Evolutionary conservation across 768 basidiomycete genomes (phyloP), one percentile per base, ranked within the genome.

Genomic region (Rhodosporidiobolus odoratus): DNA sequence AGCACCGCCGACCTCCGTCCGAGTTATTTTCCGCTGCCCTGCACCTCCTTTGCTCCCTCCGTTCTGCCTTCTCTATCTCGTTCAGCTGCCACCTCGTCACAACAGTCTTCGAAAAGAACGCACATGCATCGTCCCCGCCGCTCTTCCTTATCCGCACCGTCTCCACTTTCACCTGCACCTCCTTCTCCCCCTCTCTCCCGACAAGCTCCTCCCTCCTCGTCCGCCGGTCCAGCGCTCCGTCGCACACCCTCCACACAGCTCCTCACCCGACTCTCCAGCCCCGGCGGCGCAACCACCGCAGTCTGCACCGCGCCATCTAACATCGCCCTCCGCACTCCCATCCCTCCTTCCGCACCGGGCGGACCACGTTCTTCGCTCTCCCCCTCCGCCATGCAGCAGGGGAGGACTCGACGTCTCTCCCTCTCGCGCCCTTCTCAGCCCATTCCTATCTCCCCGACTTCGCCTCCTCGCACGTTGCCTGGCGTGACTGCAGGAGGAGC

Each of bases 391-490:
- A 4, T 17, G 4, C 21, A 10, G 50, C 12, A 17, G 23, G 50
- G 16, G 50, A 35, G 35, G 35, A 5, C 34, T 16, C 56, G 56
- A 34, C 56, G 34, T 19, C 56, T 57, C 35, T 35, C 17, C 56
- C 34, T 57, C 56, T 30, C 53, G 9, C 9, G 32, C 53, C 35
- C 58, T 35, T 54, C 58, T 17, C 56, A 19, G 8, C 64, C 64
- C 13, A 65, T 65, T 32, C 56, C 64, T 3, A 65, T 65, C 64
- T 65, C 64, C 3, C 64, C 64, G 5, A 30, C 34, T 9, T 48
- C 43, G 5, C n/a, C 52, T 10, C 52, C 17, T 40, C 64, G 7
- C 34, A 47, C 45, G 5, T 12, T 45, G 43, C 43, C 25, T 45
- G 48, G 23, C 6, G 50, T 43, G 34, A n/a, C 41, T 47, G 57